These are phyloP conservation scores for Starmera dryadoides DNA, from an alignment of 805 yeast species.

Conservation along the genomic window DNA sequence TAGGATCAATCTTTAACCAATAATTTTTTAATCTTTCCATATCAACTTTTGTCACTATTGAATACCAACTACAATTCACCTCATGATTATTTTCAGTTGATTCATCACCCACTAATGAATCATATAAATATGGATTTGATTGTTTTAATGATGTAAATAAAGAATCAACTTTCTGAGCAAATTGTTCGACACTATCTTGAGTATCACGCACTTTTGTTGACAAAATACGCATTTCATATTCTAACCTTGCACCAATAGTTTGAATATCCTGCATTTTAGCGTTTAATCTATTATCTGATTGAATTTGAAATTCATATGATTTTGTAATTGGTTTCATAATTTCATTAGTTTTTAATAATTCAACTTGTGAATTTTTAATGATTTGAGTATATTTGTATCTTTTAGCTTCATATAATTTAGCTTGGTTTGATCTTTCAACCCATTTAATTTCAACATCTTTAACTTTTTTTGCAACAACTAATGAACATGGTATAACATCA, in stretches of 20 bases:
- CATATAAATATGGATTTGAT: neutral
- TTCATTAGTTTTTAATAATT: constrained; percentile 7
- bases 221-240: constrained; percentile 57
- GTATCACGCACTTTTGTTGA: constrained; percentile 59
- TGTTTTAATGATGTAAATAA: constrained; percentile 19
- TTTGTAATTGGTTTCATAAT: constrained; percentile 11
- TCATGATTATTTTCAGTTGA: constrained; percentile 1
- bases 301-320: constrained; percentile 14
- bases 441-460: constrained; percentile 4
- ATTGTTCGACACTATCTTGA: constrained; percentile 47
- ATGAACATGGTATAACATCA: constrained; percentile 7
- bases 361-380: neutral
- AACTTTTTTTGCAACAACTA: constrained; percentile 7
- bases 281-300: constrained; percentile 24
- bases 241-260: constrained; percentile 50
- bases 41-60: neutral
- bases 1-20: constrained; percentile 2
- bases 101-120: neutral
- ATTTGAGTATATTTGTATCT: neutral
- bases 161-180: constrained; percentile 28
- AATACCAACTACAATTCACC: constrained; percentile 1
- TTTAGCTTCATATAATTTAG: neutral
- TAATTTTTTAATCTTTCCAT: constrained; percentile 1
- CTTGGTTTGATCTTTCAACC: neutral
- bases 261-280: constrained; percentile 41